Evolutionary conservation across 306 rosid genomes (phyloP).

Genomic region (Styphnolobium japonicum): DNA sequence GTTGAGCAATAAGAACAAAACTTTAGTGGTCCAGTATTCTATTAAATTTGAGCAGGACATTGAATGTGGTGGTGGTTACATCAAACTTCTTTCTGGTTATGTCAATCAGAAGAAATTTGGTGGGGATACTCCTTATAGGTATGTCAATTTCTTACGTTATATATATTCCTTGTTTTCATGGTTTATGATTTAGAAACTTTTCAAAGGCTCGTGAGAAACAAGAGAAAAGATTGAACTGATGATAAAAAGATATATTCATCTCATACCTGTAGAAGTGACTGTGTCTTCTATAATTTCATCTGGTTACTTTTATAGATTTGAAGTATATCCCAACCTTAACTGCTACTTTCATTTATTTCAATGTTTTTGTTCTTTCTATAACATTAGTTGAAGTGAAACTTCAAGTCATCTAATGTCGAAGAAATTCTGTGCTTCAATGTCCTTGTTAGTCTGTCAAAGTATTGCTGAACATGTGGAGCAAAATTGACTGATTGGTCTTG

Average conservation of each 20-base stretch:
- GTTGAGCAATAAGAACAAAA: constrained; percentile 54
- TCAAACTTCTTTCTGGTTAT: constrained; percentile 70
- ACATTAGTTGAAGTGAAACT: background rate
- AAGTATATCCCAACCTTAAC: background rate
- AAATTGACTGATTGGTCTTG: constrained; percentile 21
- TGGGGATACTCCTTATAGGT: too few relatives aligned
- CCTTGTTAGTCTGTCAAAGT: background rate
- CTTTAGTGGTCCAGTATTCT: constrained; percentile 68
- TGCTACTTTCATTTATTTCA: background rate
- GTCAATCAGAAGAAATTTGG: constrained; percentile 76
- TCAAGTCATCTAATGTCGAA: background rate
- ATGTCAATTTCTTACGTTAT: background rate
- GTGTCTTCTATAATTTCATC: too few relatives aligned
- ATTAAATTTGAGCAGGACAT: constrained; percentile 68
- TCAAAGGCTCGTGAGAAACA: too few relatives aligned
- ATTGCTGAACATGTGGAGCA: background rate
- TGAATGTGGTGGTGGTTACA: constrained; percentile 78
- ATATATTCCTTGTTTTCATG: background rate
- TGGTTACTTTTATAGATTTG: background rate
- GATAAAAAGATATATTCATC: too few relatives aligned
- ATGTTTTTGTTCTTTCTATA: background rate
- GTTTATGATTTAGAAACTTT: background rate
- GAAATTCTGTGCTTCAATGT: background rate
- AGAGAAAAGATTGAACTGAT: too few relatives aligned
- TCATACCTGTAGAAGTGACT: too few relatives aligned